These are phyloP conservation scores for Cercis canadensis DNA, from an alignment of 306 rosid species.

Conservation along the genomic window DNA sequence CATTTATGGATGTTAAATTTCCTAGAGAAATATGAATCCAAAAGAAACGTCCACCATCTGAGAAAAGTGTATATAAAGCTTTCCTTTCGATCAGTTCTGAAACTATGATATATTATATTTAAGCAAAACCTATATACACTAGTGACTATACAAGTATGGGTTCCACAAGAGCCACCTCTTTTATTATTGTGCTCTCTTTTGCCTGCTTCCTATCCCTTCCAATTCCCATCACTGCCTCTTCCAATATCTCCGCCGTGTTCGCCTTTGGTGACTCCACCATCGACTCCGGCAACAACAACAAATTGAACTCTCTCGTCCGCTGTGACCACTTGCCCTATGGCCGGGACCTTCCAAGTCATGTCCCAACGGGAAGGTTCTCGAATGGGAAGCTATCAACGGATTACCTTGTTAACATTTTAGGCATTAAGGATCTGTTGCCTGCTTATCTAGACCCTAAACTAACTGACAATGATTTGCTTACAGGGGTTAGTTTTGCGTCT, in stretches of 20 bases:
- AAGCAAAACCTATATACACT: too few species aligned
- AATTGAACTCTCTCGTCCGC: neutral
- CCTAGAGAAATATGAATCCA: too few species aligned
- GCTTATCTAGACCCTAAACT: conserved; percentile 41
- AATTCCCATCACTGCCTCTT: conserved; percentile 11
- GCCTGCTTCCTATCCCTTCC: conserved; percentile 6
- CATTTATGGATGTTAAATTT: too few species aligned
- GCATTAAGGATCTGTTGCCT: conserved; percentile 49
- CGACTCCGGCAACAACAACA: conserved; percentile 55
- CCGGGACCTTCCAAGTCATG: conserved; percentile 35
- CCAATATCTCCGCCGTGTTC: conserved; percentile 32
- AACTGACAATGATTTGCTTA: conserved; percentile 34
- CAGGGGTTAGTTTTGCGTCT: conserved; percentile 55
- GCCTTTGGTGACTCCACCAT: conserved; percentile 60
- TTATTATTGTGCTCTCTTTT: neutral
- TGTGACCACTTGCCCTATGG: conserved; percentile 53
- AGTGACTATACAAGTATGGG: conserved; percentile 18
- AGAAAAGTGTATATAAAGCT: too few species aligned
- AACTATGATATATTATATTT: too few species aligned
- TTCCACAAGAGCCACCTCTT: conserved; percentile 15
- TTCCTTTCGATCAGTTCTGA: too few species aligned
- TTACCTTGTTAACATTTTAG: conserved; percentile 41
- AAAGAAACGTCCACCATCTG: too few species aligned
- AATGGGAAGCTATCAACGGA: conserved; percentile 49
- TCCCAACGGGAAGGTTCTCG: conserved; percentile 49